phyloP scores from a whole-genome alignment of 2,329 filamentous ascomycete species.

The Penicillium sp. region DNA sequence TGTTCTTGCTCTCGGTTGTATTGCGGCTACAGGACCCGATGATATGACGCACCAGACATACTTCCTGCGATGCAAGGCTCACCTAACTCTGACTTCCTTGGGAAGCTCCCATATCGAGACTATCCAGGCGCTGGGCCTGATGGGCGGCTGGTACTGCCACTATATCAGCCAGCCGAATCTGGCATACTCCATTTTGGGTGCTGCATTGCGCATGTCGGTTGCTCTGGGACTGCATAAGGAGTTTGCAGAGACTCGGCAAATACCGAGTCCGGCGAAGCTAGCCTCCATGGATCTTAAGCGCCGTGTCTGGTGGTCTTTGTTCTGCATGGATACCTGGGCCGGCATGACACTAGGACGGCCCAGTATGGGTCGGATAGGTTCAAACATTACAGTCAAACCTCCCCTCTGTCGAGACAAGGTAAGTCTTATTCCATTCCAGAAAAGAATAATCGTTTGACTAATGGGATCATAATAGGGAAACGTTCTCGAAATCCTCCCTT shows the following conservation, averaged over 20 bases:
- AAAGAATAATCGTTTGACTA: conserved; percentile 21
- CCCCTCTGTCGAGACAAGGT: conserved; percentile 53
- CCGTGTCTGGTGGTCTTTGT: conserved; percentile 72
- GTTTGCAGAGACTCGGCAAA: conserved; percentile 47
- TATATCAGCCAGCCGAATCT: conserved; percentile 76
- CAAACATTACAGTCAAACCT: conserved; percentile 63
- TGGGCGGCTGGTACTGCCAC: conserved; percentile 74
- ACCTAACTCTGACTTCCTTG: conserved; percentile 65
- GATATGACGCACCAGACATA: conserved; percentile 68
- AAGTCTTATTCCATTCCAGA: conserved; percentile 27
- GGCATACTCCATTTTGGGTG: conserved; percentile 69
- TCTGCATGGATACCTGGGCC: conserved; percentile 72
- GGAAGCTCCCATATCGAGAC: conserved; percentile 71
- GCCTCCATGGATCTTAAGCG: conserved; percentile 60
- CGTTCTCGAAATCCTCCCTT: conserved; percentile 64
- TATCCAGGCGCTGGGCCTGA: conserved; percentile 66
- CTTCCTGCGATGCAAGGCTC: conserved; percentile 65
- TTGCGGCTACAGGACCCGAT: conserved; percentile 61
- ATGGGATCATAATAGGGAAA: conserved; percentile 45
- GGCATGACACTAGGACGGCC: conserved; percentile 68
- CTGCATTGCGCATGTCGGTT: conserved; percentile 70
- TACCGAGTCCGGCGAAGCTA: conserved; percentile 44
- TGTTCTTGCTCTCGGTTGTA: conserved; percentile 72
- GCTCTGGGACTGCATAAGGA: conserved; percentile 70
- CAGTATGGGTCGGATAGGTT: conserved; percentile 65